Percentiles rank a stretch among this genome's conserved stretches.
Conservation (phyloP, 129 eudicot genomes). For the Tanacetum coccineum region DNA sequence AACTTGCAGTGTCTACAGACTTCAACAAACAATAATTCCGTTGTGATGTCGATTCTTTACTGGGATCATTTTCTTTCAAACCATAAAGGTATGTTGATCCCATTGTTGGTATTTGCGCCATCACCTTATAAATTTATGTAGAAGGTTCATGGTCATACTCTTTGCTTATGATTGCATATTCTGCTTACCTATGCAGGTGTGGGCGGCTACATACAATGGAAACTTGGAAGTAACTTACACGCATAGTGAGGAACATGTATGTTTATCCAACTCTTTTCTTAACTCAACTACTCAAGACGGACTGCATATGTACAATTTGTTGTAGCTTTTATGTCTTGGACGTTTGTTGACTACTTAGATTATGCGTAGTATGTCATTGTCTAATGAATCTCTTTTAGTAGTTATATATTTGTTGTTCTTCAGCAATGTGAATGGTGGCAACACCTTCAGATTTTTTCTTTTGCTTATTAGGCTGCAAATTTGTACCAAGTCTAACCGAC, state of each 20-base stretch:
- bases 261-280: conserved; percentile 21
- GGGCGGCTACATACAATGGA: conserved; percentile 84
- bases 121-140: background rate
- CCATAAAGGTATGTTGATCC: conserved; percentile 59
- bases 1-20: no score
- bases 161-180: conserved; percentile 4
- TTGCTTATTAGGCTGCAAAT: no score
- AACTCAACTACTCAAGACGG: background rate
- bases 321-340: background rate
- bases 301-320: conserved; percentile 15
- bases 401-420: no score
- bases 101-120: background rate
- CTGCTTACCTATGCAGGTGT: conserved; percentile 49
- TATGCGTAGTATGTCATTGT: conserved; percentile 4
- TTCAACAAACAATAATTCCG: no score
- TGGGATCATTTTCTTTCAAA: conserved; percentile 78
- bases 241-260: conserved; percentile 75
- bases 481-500: no score
- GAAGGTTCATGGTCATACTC: conserved; percentile 2
- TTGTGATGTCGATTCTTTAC: no score
- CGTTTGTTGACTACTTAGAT: conserved; percentile 1
- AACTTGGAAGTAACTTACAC: conserved; percentile 86
- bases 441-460: no score
- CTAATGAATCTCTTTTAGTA: no score
- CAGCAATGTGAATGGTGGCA: no score